Evolutionary conservation across 2,329 filamentous ascomycete species (phyloP).

Genomic region (Bipolaris sorokiniana): DNA sequence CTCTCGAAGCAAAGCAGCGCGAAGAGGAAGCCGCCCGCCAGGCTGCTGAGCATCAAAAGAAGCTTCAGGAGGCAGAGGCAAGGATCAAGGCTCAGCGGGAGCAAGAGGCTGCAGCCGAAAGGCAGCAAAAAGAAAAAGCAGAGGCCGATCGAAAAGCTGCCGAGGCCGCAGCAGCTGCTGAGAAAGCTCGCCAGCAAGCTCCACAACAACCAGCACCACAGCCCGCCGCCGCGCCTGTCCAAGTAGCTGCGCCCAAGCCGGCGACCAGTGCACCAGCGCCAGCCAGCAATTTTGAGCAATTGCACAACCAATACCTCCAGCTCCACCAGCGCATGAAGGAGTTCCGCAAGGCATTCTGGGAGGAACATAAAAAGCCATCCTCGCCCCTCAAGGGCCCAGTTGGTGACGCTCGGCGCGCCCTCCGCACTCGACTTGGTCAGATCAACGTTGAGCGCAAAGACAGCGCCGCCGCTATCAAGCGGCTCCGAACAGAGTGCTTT

Average conservation of each 20-base stretch:
- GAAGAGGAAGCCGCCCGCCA: slow-evolving; percentile 41
- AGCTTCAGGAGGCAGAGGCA: slow-evolving; percentile 41
- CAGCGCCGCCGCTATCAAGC: slow-evolving; percentile 35
- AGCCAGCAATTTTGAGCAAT: slow-evolving; percentile 32
- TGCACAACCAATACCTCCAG: slow-evolving; percentile 45
- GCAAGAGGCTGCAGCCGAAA: slow-evolving; percentile 36
- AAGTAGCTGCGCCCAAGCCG: slow-evolving; percentile 9
- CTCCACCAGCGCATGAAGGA: slow-evolving; percentile 47
- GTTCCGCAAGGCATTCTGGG: slow-evolving; percentile 41
- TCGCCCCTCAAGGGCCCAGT: slow-evolving; percentile 38
- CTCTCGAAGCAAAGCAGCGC: slow-evolving; percentile 44
- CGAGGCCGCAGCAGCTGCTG: slow-evolving; percentile 36
- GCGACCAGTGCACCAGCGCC: slow-evolving; percentile 15
- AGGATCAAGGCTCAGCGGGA: slow-evolving; percentile 40
- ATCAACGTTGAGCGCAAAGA: slow-evolving; percentile 38
- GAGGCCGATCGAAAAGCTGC: slow-evolving; percentile 39
- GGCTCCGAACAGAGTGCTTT: slow-evolving; percentile 40
- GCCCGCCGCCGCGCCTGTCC: slow-evolving; percentile 11
- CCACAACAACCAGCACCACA: slow-evolving; percentile 17
- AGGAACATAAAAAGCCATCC: slow-evolving; percentile 30
- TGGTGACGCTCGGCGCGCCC: slow-evolving; percentile 42
- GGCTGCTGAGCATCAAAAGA: slow-evolving; percentile 35
- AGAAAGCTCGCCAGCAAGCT: slow-evolving; percentile 32
- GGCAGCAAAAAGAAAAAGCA: slow-evolving; percentile 38
- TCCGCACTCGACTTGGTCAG: slow-evolving; percentile 44